Percentiles rank a stretch among this genome's conserved stretches.
Evolutionary conservation across 176 grass and related monocot species (phyloP).

Genomic region (Ensete glaucum): DNA sequence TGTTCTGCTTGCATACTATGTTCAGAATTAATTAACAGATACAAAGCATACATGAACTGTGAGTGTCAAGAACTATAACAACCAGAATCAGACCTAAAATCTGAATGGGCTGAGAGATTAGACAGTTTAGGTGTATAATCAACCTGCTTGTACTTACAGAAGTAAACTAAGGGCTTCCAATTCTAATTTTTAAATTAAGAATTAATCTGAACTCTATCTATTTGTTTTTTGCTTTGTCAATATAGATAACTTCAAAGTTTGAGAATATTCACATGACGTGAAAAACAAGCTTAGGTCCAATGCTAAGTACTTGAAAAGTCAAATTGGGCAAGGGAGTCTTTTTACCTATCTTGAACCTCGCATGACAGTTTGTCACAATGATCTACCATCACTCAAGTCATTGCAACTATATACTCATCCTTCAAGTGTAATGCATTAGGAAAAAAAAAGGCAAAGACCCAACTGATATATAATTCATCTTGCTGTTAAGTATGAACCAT

Average conservation of each 20-base stretch:
- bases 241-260: background rate
- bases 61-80: too few species aligned
- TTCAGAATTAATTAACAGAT: too few species aligned
- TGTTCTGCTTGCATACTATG: too few species aligned
- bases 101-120: too few species aligned
- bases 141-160: background rate
- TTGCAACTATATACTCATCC: background rate
- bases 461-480: background rate
- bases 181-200: background rate
- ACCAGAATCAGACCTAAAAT: too few species aligned
- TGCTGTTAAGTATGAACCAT: background rate
- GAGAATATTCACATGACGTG: background rate
- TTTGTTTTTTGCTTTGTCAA: background rate
- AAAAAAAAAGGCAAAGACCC: background rate
- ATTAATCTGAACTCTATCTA: background rate
- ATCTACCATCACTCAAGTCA: background rate
- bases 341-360: background rate
- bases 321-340: background rate
- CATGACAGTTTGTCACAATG: too few species aligned
- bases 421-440: background rate
- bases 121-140: too few species aligned
- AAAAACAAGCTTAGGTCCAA: background rate
- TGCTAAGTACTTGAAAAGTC: background rate
- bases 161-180: background rate
- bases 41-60: too few species aligned